Percentiles rank a stretch among this genome's conserved stretches.
Evolutionary conservation across 1,284 basidiomycete species (phyloP).

Genomic region (Ceratobasidium sp.): DNA sequence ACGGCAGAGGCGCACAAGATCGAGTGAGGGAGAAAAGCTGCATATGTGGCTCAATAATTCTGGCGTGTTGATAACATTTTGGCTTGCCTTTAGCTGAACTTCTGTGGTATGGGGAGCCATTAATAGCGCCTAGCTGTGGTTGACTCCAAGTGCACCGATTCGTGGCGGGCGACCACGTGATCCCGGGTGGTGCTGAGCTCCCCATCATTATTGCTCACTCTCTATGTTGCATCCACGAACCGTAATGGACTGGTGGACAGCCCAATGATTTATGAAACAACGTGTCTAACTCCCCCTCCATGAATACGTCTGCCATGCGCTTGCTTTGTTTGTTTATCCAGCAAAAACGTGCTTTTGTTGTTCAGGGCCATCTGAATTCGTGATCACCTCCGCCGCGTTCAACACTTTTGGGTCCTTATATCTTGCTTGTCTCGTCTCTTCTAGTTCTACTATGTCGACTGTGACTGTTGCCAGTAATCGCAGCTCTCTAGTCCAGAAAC

Average conservation of each 20-base stretch:
- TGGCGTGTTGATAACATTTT: neutral
- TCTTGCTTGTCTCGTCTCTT: too few species aligned
- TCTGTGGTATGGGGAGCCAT: neutral
- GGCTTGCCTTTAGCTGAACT: neutral
- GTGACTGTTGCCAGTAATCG: conserved; percentile 1
- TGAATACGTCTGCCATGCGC: too few species aligned
- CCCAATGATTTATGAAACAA: too few species aligned
- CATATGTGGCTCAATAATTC: conserved; percentile 6
- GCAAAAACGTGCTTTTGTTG: too few species aligned
- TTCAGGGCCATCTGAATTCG: too few species aligned
- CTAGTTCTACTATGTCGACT: neutral
- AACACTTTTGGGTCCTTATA: too few species aligned
- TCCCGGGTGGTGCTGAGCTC: neutral
- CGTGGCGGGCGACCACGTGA: neutral
- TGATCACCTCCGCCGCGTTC: too few species aligned
- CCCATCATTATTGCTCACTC: neutral
- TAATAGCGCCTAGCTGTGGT: neutral
- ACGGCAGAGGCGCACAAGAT: conserved; percentile 5
- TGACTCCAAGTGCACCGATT: neutral
- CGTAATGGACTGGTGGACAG: too few species aligned
- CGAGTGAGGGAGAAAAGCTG: neutral
- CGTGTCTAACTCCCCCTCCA: too few species aligned
- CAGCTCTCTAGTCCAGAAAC: neutral
- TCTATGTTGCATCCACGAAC: too few species aligned
- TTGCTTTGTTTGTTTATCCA: too few species aligned